Percentiles rank a stretch among this genome's conserved stretches.
Conservation (phyloP, 495 filamentous ascomycete genomes). For the Daldinia loculata region DNA sequence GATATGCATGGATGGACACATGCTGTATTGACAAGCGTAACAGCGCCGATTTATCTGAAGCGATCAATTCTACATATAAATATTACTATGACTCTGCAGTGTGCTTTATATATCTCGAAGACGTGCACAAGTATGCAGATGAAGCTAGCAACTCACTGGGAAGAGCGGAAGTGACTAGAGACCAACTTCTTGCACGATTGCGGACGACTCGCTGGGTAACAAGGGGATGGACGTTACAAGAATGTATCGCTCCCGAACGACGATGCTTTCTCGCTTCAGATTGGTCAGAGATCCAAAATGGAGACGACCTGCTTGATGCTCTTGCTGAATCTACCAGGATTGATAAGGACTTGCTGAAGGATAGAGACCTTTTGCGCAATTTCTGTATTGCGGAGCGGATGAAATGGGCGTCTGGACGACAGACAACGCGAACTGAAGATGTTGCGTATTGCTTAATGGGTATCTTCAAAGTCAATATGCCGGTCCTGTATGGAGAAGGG, state of each 20-base stretch:
- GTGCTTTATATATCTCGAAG: slow-evolving; percentile 42
- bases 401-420: slow-evolving; percentile 30
- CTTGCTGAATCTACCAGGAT: slow-evolving; percentile 13
- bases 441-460: slow-evolving; percentile 31
- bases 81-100: slow-evolving; percentile 39
- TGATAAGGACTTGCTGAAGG: slow-evolving; percentile 1
- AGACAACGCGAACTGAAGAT: slow-evolving; percentile 25
- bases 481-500: slow-evolving; percentile 37
- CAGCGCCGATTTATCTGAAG: slow-evolving; percentile 32
- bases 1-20: slow-evolving; percentile 42
- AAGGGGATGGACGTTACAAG: slow-evolving; percentile 36
- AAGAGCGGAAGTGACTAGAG: neutral
- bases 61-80: slow-evolving; percentile 32
- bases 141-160: neutral
- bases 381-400: slow-evolving; percentile 25
- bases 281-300: slow-evolving; percentile 28
- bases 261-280: slow-evolving; percentile 20
- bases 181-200: slow-evolving; percentile 4
- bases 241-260: slow-evolving; percentile 9
- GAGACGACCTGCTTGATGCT: slow-evolving; percentile 13
- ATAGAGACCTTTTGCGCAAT: slow-evolving; percentile 1
- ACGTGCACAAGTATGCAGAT: neutral
- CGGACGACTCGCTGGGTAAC: slow-evolving; percentile 18
- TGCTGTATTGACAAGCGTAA: slow-evolving; percentile 43
- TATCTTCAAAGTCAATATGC: slow-evolving; percentile 33